phyloP scores from a whole-genome alignment of 2,329 filamentous ascomycete genomes.

The Botrytis porri region DNA sequence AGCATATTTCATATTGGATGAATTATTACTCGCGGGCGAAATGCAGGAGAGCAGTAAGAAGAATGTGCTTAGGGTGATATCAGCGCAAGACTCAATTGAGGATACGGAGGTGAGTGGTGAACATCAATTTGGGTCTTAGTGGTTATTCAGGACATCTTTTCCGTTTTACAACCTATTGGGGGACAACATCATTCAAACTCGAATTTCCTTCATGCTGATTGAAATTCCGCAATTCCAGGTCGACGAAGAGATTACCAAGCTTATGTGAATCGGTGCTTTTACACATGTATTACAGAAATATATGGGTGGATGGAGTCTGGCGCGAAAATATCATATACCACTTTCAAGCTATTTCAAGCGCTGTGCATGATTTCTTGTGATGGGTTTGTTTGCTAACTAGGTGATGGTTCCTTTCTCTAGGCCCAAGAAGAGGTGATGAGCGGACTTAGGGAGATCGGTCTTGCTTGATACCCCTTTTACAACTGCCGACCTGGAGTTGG shows the following conservation, averaged over 20 bases:
- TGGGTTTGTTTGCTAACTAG: slow-evolving; percentile 18
- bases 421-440: slow-evolving; percentile 16
- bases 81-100: slow-evolving; percentile 94
- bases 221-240: slow-evolving; percentile 38
- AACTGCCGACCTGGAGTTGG: background rate
- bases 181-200: background rate
- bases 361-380: slow-evolving; percentile 11
- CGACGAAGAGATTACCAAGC: slow-evolving; percentile 40
- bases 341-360: slow-evolving; percentile 8
- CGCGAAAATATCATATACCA: slow-evolving; percentile 24
- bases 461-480: slow-evolving; percentile 1
- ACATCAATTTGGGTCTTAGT: slow-evolving; percentile 8
- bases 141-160: slow-evolving; percentile 36
- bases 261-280: slow-evolving; percentile 36
- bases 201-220: slow-evolving; percentile 20
- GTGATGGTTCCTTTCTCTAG: slow-evolving; percentile 18
- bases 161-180: slow-evolving; percentile 21
- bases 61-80: slow-evolving; percentile 93
- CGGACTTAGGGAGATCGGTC: slow-evolving; percentile 17
- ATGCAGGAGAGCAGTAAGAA: slow-evolving; percentile 99
- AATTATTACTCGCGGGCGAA: slow-evolving; percentile 90
- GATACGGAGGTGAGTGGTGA: slow-evolving; percentile 84
- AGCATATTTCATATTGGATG: slow-evolving; percentile 98
- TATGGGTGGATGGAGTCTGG: slow-evolving; percentile 26
- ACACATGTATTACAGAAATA: slow-evolving; percentile 26